Conservation (phyloP, 176 grass and related monocot genomes). For the Oryza longistaminata region DNA sequence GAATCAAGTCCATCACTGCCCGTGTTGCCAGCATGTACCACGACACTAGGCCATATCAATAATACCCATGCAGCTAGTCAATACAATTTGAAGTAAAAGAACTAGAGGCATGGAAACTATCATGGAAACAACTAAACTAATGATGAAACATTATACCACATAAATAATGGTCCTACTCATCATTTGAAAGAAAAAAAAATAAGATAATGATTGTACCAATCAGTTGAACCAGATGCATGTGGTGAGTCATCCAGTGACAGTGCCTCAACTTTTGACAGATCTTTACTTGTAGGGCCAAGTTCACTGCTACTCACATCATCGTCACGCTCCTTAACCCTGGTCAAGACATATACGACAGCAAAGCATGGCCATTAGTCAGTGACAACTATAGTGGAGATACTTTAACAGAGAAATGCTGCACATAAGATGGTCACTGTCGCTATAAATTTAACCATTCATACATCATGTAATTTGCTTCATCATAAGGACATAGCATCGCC, state of each 20-base stretch:
- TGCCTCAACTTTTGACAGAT: not conserved
- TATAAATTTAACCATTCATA: too few species aligned
- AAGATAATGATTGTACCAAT: not conserved
- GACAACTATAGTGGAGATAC: not conserved
- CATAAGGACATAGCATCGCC: too few species aligned
- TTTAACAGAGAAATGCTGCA: too few species aligned
- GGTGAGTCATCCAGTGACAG: not conserved
- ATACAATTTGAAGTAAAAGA: too few species aligned
- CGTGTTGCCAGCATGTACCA: too few species aligned
- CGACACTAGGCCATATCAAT: too few species aligned
- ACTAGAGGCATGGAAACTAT: too few species aligned
- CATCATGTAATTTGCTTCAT: too few species aligned
- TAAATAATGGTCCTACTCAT: too few species aligned
- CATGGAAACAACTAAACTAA: too few species aligned
- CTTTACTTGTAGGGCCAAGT: not conserved
- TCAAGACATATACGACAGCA: not conserved
- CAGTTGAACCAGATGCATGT: not conserved
- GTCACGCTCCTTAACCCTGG: not conserved
- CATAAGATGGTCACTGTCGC: not conserved
- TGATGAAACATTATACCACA: too few species aligned
- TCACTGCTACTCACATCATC: not conserved
- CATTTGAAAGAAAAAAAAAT: not conserved
- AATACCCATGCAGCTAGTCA: too few species aligned
- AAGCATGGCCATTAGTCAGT: not conserved
- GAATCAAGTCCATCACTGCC: slow-evolving; percentile 1